Base-by-base conservation (phyloP, 116 monocot genomes). In the Trichopus zeylanicus region DNA sequence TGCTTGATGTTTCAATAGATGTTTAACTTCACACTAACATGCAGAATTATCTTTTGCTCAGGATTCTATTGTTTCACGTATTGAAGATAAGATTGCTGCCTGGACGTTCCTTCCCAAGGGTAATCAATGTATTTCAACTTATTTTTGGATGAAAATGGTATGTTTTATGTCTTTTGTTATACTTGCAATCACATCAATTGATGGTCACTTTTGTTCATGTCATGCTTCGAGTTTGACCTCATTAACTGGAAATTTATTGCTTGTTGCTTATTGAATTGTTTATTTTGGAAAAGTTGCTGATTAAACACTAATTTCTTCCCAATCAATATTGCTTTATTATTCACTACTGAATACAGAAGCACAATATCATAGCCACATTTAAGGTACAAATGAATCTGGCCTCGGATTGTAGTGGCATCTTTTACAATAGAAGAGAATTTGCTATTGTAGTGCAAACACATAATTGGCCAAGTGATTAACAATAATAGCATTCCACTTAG, bases 61-160 rank as follows among this genome's bases (percentile, higher is more conserved):
- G 94, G 94, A 94, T 49, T 23, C 60, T 56, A 83, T 94, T 64
- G 73, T 94, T 67, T 58, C 53, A 51, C 63, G 68, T 52, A 79
- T 94, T 63, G 94, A 94, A 58, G 86, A 94, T 28, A 94, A 89
- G 52, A 86, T 94, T 66, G 86, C 94, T 27, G 86, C 94, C 16
- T 94, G 94, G 94, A 86, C 94, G 29, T 89, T 94, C 72, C 78
- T 94, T 66, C 94, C 90, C 29, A 81, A 81, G 86, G 94, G 94
- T 94, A 6, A 54, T n/a, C n/a, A n/a, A n/a, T n/a, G 8, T 16
- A 66, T 34, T 57, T 42, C n/a, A 16, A 39, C 4, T 27, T 32
- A 56, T 13, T 51, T 31, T 59, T 31, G 18, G 26, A 39, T 26
- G 30, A 51, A 3, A 16, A 12, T 18, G 26, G 42, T 42, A 42